Percentiles rank a stretch among this genome's conserved stretches.
Evolutionary conservation across 2,329 filamentous ascomycete genomes (phyloP).

Genomic region (Xylaria sp.): DNA sequence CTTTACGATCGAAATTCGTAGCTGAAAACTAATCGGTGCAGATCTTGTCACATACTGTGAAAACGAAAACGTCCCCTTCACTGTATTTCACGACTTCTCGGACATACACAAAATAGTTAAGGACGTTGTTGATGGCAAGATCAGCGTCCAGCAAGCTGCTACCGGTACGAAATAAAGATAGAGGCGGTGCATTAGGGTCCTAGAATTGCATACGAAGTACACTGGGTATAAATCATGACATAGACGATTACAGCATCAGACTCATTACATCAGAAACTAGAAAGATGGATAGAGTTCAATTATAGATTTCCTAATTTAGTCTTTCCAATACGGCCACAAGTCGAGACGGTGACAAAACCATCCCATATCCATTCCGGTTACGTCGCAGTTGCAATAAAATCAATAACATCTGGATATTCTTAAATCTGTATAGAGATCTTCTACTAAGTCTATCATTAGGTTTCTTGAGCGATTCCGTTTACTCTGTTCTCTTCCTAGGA

Average conservation of each 20-base stretch:
- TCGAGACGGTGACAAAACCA: neutral
- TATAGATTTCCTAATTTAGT: slow-evolving; percentile 16
- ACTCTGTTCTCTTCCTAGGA: slow-evolving; percentile 69
- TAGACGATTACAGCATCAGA: slow-evolving; percentile 14
- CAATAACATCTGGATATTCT: too few species aligned
- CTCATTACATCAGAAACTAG: slow-evolving; percentile 11
- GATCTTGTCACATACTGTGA: slow-evolving; percentile 91
- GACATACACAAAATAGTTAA: slow-evolving; percentile 80
- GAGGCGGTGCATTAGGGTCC: slow-evolving; percentile 11
- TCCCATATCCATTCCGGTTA: neutral
- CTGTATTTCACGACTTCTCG: slow-evolving; percentile 85
- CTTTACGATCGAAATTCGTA: neutral
- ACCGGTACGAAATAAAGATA: slow-evolving; percentile 48
- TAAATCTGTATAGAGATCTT: neutral
- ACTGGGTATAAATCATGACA: slow-evolving; percentile 22
- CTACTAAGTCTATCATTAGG: neutral
- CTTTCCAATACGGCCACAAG: neutral
- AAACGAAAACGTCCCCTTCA: slow-evolving; percentile 85
- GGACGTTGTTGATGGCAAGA: slow-evolving; percentile 78
- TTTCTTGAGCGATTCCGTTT: slow-evolving; percentile 35
- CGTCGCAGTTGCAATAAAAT: too few species aligned
- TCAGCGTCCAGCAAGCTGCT: slow-evolving; percentile 76
- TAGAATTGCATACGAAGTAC: slow-evolving; percentile 2
- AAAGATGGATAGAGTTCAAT: slow-evolving; percentile 16
- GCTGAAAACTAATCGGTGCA: slow-evolving; percentile 48